Evolutionary conservation across 345 rosid species (phyloP), one percentile per base, ranked within the genome.

Genomic region (Raphanus raphanistrum): DNA sequence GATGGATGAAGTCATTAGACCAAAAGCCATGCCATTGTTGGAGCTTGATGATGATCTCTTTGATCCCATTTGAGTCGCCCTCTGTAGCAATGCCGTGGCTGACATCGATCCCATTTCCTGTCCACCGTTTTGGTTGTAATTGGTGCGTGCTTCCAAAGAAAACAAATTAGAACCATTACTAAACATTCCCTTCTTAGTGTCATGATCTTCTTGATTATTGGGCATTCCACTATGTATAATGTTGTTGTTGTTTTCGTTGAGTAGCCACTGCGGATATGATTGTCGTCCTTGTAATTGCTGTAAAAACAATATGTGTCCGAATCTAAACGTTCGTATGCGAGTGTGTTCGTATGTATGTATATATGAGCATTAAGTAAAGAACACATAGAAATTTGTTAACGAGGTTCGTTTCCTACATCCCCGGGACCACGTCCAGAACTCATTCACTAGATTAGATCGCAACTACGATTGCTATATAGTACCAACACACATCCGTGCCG

Each of bases 31-130:
- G 26, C 50, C 21, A 35, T 15, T 76, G 9, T 32, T 68, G 2
- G 66, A 67, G 61, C 27, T 81, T 55, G 70, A 59, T 50, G 67
- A 54, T 67, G 77, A 63, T 78, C 88, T 87, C n/a, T 92, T 89
- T 8, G 93, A 88, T 11, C 97, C 97, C 88, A 89, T 86, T 76
- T 92, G 93, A 7, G 91, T 96, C 2, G 97, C 97, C 81, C 83
- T 92, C 33, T 92, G 97, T 65, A 92, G 68, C 58, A 92, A 85
- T n/a, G 96, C 91, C 12, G 97, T 92, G 25, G 97, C 96, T 17
- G 97, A 90, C 93, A 89, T 87, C 77, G 87, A 84, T 52, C 84
- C 72, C 35, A 58, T 28, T 11, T 32, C 68, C 15, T 75, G 76
- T 63, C 62, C 76, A 52, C n/a, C 55, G 35, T 8, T 50, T 45